Evolutionary conservation across 139 green algal species (phyloP), one percentile per base, ranked within the genome.

Genomic region (Tetradesmus obliquus): DNA sequence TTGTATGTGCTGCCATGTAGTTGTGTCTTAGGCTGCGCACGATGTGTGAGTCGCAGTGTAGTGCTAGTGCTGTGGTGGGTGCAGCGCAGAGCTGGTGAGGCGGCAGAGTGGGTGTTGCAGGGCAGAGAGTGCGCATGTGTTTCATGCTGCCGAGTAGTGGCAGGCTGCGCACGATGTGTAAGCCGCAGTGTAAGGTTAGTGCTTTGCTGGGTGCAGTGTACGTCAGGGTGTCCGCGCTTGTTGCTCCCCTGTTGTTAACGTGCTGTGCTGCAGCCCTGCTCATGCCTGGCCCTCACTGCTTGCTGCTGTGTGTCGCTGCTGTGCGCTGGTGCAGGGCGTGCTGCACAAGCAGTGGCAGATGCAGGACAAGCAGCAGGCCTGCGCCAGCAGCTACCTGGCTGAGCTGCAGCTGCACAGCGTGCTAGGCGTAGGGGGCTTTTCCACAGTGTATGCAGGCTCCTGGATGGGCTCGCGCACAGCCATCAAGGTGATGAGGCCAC

Each of bases 321-420:
- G 15, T 76, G 15, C 5, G 3, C 3, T 4, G 32, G 32, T 6
- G 10, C 22, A 87, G 82, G 82, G 20, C 0, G 54, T 87, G 3
- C 24, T 87, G 55, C 55, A 87, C 17, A 58, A 24, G 19, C 55
- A 74, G 10, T 87, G 82, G 82, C 82, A 87, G 55, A 71, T 24
- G 32, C 55, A 87, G 55, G 82, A 87, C 82, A 71, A 74, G 55
- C 82, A 87, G 54, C 82, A 87, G 55, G 55, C 24, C 4, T 17
- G 20, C 45, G 24, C 53, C 69, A 60, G 53, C 12, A 58, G 17
- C 51, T 88, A 79, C 57, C 3, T 88, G 20, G 24, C n/a, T 12
- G 84, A 88, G 57, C 32, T 88, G 57, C 55, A 88, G 57, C 20
- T 88, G 22, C 84, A 88, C 84, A 88, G 57, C n/a, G 32, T 79